phyloP scores from a whole-genome alignment of 495 filamentous ascomycete species.

The Staphylotrichum longicolle region DNA sequence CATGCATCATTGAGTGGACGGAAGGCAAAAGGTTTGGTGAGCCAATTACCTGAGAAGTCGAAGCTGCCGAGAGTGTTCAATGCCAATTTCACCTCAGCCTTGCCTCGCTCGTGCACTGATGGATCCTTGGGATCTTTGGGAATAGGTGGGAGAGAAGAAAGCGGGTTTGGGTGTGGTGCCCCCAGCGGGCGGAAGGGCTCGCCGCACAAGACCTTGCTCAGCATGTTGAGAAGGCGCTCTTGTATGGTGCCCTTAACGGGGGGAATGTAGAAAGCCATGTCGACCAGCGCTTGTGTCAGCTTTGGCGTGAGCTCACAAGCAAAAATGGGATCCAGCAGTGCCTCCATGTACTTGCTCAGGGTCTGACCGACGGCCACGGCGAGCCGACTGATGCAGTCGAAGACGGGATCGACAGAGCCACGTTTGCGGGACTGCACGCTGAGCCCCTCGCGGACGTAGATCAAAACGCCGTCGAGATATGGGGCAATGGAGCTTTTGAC shows the following conservation, averaged over 20 bases:
- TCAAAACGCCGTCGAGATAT: conserved; percentile 89
- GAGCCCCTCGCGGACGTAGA: conserved; percentile 87
- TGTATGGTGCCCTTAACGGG: conserved; percentile 91
- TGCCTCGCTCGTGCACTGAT: conserved; percentile 65
- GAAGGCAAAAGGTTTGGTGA: neutral
- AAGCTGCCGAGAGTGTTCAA: conserved; percentile 93
- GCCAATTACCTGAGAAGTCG: conserved; percentile 69
- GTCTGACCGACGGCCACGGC: conserved; percentile 93
- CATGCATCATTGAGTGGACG: conserved; percentile 3
- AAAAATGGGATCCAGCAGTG: conserved; percentile 92
- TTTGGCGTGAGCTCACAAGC: conserved; percentile 90
- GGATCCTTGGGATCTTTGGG: conserved; percentile 83
- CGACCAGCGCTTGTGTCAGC: conserved; percentile 89
- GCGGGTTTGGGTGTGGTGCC: conserved; percentile 63
- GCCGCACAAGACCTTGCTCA: conserved; percentile 89
- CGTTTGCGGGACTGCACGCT: conserved; percentile 74
- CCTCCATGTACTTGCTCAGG: conserved; percentile 96
- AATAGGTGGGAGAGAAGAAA: conserved; percentile 73
- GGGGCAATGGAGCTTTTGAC: conserved; percentile 90
- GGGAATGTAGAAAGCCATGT: conserved; percentile 98
- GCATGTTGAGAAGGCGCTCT: conserved; percentile 87
- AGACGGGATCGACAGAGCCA: conserved; percentile 83
- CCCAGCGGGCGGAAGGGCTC: conserved; percentile 88
- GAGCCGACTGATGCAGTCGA: conserved; percentile 95
- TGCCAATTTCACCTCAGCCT: conserved; percentile 86